These are phyloP conservation scores for Blastomyces parvus DNA, from an alignment of 2,329 filamentous ascomycete genomes.

Conservation along the genomic window DNA sequence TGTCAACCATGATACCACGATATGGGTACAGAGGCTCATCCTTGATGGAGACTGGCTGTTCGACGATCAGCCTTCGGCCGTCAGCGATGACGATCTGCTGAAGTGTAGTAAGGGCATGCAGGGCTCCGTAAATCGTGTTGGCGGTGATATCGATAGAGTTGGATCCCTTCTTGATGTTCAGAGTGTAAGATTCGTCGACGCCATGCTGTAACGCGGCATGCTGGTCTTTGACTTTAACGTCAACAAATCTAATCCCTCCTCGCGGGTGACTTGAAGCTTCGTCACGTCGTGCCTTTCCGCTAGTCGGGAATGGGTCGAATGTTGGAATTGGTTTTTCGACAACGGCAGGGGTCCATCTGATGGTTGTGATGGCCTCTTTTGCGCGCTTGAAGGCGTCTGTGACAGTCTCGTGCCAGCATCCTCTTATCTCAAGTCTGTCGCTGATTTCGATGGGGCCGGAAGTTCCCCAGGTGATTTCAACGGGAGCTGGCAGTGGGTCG, in stretches of 20 bases:
- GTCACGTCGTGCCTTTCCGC: slow-evolving; percentile 25
- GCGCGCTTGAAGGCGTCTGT: slow-evolving; percentile 43
- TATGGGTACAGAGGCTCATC: slow-evolving; percentile 46
- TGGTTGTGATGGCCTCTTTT: slow-evolving; percentile 37
- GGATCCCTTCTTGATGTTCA: slow-evolving; percentile 36
- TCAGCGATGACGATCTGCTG: slow-evolving; percentile 47
- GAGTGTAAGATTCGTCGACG: slow-evolving; percentile 49
- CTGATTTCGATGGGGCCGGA: slow-evolving; percentile 41
- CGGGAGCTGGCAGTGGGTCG: slow-evolving; percentile 47
- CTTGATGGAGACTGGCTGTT: slow-evolving; percentile 44
- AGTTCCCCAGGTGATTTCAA: slow-evolving; percentile 44
- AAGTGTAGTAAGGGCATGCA: slow-evolving; percentile 49
- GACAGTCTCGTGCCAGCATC: slow-evolving; percentile 32
- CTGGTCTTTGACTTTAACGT: slow-evolving; percentile 39
- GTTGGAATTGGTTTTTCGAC: slow-evolving; percentile 43
- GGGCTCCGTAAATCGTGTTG: slow-evolving; percentile 45
- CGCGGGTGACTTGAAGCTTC: slow-evolving; percentile 11
- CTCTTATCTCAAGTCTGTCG: slow-evolving; percentile 31
- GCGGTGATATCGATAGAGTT: slow-evolving; percentile 39
- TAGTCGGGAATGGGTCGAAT: slow-evolving; percentile 45
- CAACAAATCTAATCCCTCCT: slow-evolving; percentile 34
- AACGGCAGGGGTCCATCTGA: slow-evolving; percentile 48
- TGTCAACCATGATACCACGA: slow-evolving; percentile 48
- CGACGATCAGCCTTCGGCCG: slow-evolving; percentile 39
- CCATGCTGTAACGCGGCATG: slow-evolving; percentile 45